Evolutionary conservation across 2,329 filamentous ascomycete species (phyloP).

Genomic region (Monosporascus ibericus): DNA sequence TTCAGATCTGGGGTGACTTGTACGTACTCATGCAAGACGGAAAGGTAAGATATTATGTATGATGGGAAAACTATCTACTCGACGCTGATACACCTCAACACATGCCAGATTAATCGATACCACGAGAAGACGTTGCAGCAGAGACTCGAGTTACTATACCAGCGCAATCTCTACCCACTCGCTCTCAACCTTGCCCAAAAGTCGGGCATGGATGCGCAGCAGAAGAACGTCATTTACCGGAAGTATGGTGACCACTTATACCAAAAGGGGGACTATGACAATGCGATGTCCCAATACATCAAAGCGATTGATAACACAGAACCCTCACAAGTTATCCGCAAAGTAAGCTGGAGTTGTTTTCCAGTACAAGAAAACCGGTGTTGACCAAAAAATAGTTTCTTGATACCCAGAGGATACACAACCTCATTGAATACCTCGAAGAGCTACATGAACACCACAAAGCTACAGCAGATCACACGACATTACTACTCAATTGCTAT

Average conservation of each 20-base stretch:
- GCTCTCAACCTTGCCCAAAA: conserved; percentile 93
- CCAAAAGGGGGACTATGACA: conserved; percentile 92
- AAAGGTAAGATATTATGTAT: conserved; percentile 53
- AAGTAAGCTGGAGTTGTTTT: conserved; percentile 41
- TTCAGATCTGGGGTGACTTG: conserved; percentile 85
- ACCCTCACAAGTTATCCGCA: conserved; percentile 91
- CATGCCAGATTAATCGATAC: conserved; percentile 67
- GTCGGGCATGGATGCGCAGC: conserved; percentile 68
- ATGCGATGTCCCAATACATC: conserved; percentile 98
- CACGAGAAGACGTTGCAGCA: conserved; percentile 88
- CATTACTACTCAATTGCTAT: conserved; percentile 90
- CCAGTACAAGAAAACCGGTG: no score
- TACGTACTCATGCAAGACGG: conserved; percentile 89
- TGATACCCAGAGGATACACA: conserved; percentile 95
- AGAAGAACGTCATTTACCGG: conserved; percentile 88
- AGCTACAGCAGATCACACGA: conserved; percentile 93
- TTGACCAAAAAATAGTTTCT: conserved; percentile 58
- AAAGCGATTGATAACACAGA: conserved; percentile 94
- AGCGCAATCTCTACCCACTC: conserved; percentile 84
- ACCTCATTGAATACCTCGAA: conserved; percentile 93
- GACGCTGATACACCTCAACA: conserved; percentile 14
- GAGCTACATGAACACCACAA: conserved; percentile 91
- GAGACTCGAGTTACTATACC: conserved; percentile 87
- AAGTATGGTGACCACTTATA: conserved; percentile 94
- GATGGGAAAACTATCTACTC: no score